Evolutionary conservation across 176 grass and related monocot genomes (phyloP), one percentile per base, ranked within the genome.

Genomic region (Lolium rigidum): DNA sequence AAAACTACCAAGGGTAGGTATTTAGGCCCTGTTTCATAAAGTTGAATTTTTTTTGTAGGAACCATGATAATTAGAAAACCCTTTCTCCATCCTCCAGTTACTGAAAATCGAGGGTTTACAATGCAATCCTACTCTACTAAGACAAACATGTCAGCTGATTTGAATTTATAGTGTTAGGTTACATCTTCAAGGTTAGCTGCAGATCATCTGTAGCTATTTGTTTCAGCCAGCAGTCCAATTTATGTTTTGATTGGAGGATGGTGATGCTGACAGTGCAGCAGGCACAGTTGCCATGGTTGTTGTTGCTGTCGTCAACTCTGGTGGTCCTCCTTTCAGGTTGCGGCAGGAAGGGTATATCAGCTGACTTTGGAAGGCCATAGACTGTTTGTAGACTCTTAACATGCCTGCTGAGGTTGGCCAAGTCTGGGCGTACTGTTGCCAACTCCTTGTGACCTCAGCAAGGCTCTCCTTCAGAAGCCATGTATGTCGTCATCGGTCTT

Each of bases 371-470:
- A 38, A 68, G 31, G 28, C 3, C 65, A 17, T 68, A 15, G 15
- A 16, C 15, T 37, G 15, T 38, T 68, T 38, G 13, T 18, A 18
- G 65, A 37, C 28, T 68, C 15, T 68, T 38, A 12, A 38, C 31
- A 68, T 14, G 6, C 63, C 28, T 38, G 65, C 31, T 68, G 31
- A 68, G 31, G 65, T 31, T 38, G 65, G 31, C 60, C 28, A 68
- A 9, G 65, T 68, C 35, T 10, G 26, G 31, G 28, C 0, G 15
- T 65, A 37, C 64, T 67, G 64, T 37, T 67, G 2, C 14, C 28
- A 67, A 67, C 64, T 67, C 64, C 64, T 67, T 67, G 26, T 67
- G 28, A 67, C 28, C 26, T 67, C 13, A 67, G 13, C 28, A 67
- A 67, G 64, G 28, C 26, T 68, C 31, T 38, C 65, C 62, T 65